These are phyloP conservation scores for Gossypium sturtianum DNA, from an alignment of 345 rosid genomes.

Conservation along the genomic window DNA sequence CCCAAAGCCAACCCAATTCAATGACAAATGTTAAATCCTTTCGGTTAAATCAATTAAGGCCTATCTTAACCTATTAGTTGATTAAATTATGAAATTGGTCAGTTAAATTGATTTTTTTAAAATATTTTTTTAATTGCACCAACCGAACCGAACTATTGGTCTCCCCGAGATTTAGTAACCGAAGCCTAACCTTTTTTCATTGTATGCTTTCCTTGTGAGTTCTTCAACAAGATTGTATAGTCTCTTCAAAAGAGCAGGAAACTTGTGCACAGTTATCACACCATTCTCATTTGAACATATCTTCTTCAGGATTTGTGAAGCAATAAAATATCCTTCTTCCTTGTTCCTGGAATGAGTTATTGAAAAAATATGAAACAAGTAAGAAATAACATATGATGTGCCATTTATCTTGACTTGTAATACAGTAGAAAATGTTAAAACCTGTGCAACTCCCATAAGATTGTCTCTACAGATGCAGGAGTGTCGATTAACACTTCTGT, in stretches of 20 bases:
- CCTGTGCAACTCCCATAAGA: conserved; percentile 73
- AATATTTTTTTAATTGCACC: too few species aligned
- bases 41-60: too few species aligned
- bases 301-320: conserved; percentile 59
- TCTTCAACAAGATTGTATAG: conserved; percentile 64
- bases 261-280: conserved; percentile 40
- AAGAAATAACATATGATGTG: not conserved
- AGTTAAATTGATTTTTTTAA: not conserved
- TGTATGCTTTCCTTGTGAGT: conserved; percentile 46
- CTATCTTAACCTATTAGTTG: too few species aligned
- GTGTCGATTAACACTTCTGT: conserved; percentile 46
- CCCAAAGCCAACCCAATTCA: too few species aligned
- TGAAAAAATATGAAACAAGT: not conserved
- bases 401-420: not conserved
- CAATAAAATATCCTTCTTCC: conserved; percentile 77
- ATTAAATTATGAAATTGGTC: not conserved
- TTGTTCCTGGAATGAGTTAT: conserved; percentile 56
- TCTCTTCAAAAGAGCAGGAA: conserved; percentile 58
- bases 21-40: too few species aligned
- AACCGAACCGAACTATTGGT: not conserved
- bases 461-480: conserved; percentile 52
- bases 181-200: conserved; percentile 37
- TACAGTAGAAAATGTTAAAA: conserved; percentile 8
- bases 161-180: not conserved
- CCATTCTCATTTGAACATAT: conserved; percentile 52